These are phyloP conservation scores for Magnolia officinalis DNA, from an alignment of 164 flowering plant species.

Conservation along the genomic window DNA sequence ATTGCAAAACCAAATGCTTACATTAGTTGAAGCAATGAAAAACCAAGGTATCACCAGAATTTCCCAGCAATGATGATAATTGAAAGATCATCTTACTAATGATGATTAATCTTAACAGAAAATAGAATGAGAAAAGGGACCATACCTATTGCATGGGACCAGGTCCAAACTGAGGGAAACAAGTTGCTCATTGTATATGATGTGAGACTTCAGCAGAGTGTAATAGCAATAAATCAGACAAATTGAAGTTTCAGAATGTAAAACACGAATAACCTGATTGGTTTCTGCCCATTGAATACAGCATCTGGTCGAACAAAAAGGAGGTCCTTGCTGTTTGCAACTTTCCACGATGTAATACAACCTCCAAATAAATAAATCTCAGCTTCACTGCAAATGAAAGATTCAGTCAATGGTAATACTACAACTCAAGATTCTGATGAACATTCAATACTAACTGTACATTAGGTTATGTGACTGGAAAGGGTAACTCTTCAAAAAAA, in stretches of 20 bases:
- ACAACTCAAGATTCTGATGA: neutral
- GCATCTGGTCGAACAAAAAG: slow-evolving; percentile 95
- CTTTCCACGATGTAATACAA: slow-evolving; percentile 91
- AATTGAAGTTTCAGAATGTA: neutral
- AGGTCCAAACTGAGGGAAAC: too few relatives aligned
- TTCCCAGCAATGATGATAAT: too few relatives aligned
- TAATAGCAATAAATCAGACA: neutral
- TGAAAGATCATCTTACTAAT: too few relatives aligned
- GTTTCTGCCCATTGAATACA: slow-evolving; percentile 81
- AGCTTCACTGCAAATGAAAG: slow-evolving; percentile 56
- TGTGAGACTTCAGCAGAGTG: neutral
- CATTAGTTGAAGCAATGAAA: too few relatives aligned
- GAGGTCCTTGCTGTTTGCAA: slow-evolving; percentile 65
- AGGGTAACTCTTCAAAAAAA: too few relatives aligned
- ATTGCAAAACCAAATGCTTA: too few relatives aligned
- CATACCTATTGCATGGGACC: too few relatives aligned
- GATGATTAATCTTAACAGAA: too few relatives aligned
- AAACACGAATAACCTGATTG: slow-evolving; percentile 63
- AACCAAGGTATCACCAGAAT: too few relatives aligned
- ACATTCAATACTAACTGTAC: too few relatives aligned
- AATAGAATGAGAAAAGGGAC: too few relatives aligned
- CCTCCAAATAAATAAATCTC: slow-evolving; percentile 88
- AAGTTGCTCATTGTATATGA: neutral
- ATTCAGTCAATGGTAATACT: neutral
- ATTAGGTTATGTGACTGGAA: too few relatives aligned